A percentile compares a stretch with the other conserved stretches of the same genome.
These are phyloP conservation scores for Stylonectria norvegica DNA, from an alignment of 2,329 filamentous ascomycete species.

Conservation along the genomic window DNA sequence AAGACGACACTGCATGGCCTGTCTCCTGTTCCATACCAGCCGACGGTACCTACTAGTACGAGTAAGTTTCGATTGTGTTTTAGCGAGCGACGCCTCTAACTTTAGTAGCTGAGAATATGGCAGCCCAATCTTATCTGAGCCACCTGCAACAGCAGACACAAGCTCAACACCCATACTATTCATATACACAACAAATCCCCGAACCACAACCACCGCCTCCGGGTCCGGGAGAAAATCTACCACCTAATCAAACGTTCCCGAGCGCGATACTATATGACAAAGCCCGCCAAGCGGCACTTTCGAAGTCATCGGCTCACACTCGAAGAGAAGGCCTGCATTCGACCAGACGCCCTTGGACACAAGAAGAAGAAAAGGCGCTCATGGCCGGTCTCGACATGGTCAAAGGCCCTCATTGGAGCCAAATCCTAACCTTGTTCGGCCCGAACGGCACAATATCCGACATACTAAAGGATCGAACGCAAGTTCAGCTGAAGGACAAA, in stretches of 20 bases:
- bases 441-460: constrained; percentile 75
- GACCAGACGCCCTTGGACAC: constrained; percentile 76
- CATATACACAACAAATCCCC: constrained; percentile 35
- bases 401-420: constrained; percentile 89
- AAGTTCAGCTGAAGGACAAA: constrained; percentile 91
- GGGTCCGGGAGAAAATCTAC: constrained; percentile 39
- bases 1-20: constrained; percentile 42
- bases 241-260: constrained; percentile 55
- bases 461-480: constrained; percentile 81
- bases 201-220: constrained; percentile 31
- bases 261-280: constrained; percentile 56
- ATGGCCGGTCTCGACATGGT: constrained; percentile 87
- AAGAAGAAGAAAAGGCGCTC: constrained; percentile 84
- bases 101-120: constrained; percentile 29
- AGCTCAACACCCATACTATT: constrained; percentile 35
- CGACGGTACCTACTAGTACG: constrained; percentile 39
- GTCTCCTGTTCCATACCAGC: constrained; percentile 42
- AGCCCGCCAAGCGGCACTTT: constrained; percentile 56
- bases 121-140: constrained; percentile 36
- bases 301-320: constrained; percentile 53
- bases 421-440: constrained; percentile 82
- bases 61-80: constrained; percentile 24
- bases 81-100: constrained; percentile 3
- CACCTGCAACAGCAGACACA: constrained; percentile 40
- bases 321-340: constrained; percentile 56